Evolutionary conservation across 768 basidiomycete genomes (phyloP).

Genomic region (Gloeophyllum trabeum): DNA sequence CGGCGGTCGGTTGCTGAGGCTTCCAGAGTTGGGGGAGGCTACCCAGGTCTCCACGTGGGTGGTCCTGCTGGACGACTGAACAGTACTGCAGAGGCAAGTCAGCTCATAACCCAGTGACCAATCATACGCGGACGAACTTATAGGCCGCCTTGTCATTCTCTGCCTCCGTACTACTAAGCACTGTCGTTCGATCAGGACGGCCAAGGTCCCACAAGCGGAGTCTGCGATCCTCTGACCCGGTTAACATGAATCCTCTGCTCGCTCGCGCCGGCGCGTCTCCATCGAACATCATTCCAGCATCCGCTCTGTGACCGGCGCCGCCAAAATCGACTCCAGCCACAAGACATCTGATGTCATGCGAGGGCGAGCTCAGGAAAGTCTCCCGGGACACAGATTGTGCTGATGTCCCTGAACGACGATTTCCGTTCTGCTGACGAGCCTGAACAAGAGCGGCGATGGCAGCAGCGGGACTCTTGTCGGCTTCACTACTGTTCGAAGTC

Average conservation of each 20-base stretch:
- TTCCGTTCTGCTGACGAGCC: constrained; percentile 35
- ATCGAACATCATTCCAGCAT: constrained; percentile 32
- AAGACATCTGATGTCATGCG: constrained; percentile 59
- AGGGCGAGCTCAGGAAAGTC: constrained; percentile 27
- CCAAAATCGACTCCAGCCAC: constrained; percentile 71
- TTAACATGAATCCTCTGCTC: constrained; percentile 65
- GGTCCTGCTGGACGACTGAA: no score
- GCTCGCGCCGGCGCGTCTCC: constrained; percentile 6
- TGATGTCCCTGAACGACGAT: background rate
- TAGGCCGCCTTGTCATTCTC: constrained; percentile 72
- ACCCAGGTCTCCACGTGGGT: constrained; percentile 64
- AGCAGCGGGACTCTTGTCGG: constrained; percentile 52
- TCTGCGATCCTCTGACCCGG: constrained; percentile 83
- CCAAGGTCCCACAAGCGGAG: constrained; percentile 84
- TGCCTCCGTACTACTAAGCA: constrained; percentile 70
- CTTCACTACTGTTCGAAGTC: constrained; percentile 38
- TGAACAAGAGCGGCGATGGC: constrained; percentile 79
- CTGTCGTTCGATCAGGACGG: constrained; percentile 56
- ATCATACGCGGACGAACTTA: no score
- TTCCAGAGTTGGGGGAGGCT: constrained; percentile 25
- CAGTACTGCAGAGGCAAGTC: no score
- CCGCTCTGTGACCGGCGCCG: constrained; percentile 43
- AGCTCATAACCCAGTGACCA: no score
- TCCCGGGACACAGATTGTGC: background rate
- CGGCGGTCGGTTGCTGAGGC: constrained; percentile 53